Evolutionary conservation across 2,329 filamentous ascomycete species (phyloP).

Genomic region (Epichloe sibirici): DNA sequence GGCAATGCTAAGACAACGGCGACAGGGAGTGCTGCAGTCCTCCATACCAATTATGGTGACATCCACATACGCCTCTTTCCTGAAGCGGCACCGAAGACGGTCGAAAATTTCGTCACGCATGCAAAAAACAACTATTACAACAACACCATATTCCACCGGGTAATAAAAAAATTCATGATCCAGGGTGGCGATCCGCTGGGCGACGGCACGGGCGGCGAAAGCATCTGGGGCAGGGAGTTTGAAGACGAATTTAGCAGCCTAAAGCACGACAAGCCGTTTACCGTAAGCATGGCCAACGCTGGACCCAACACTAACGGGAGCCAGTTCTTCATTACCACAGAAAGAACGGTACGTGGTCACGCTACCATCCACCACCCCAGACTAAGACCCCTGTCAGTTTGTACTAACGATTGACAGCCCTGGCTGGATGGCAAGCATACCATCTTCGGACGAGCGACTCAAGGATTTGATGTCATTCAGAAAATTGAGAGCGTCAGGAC

Average conservation of each 20-base stretch:
- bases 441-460: slow-evolving; percentile 81
- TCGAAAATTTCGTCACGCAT: slow-evolving; percentile 96
- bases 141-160: slow-evolving; percentile 90
- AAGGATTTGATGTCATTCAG: slow-evolving; percentile 88
- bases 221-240: slow-evolving; percentile 90
- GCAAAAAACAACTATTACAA: slow-evolving; percentile 90
- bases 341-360: slow-evolving; percentile 61
- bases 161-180: slow-evolving; percentile 99
- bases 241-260: slow-evolving; percentile 87
- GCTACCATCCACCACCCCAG: not conserved
- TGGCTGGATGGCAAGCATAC: slow-evolving; percentile 97
- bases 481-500: slow-evolving; percentile 87
- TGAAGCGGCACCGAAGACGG: slow-evolving; percentile 81
- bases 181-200: slow-evolving; percentile 92
- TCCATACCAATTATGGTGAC: slow-evolving; percentile 91
- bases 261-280: slow-evolving; percentile 92
- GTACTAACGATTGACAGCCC: slow-evolving; percentile 33
- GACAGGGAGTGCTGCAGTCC: slow-evolving; percentile 64
- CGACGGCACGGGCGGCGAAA: slow-evolving; percentile 77
- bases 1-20: slow-evolving; percentile 47
- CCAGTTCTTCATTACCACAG: slow-evolving; percentile 97
- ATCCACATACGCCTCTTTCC: slow-evolving; percentile 90
- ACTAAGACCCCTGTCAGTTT: slow-evolving; percentile 5
- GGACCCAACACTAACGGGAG: slow-evolving; percentile 90
- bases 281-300: slow-evolving; percentile 94